These are phyloP conservation scores for Neonectria coccinea DNA, from an alignment of 2,329 filamentous ascomycete species.

Conservation along the genomic window DNA sequence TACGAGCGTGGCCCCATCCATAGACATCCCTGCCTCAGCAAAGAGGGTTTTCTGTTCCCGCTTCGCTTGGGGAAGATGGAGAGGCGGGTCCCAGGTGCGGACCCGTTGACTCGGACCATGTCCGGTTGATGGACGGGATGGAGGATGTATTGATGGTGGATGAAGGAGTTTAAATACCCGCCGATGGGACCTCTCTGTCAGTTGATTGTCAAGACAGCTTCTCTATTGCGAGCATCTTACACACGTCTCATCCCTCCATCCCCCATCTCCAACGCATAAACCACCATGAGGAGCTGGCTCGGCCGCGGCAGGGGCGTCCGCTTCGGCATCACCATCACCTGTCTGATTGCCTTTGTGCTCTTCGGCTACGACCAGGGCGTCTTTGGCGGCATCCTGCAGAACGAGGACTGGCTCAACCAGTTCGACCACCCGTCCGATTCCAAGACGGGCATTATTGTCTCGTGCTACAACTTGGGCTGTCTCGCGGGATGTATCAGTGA, in stretches of 20 bases:
- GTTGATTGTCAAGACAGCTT: neutral
- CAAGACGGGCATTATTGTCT: constrained; percentile 46
- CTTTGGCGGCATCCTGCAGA: constrained; percentile 60
- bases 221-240: neutral
- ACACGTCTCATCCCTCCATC: neutral
- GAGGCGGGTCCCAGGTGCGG: neutral
- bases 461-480: constrained; percentile 56
- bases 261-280: neutral
- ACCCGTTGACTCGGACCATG: neutral
- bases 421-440: constrained; percentile 45
- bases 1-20: constrained; percentile 16
- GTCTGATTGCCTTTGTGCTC: constrained; percentile 43
- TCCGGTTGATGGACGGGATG: neutral
- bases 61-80: neutral
- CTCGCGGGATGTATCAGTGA: constrained; percentile 54
- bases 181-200: neutral
- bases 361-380: constrained; percentile 63
- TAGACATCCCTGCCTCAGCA: neutral
- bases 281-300: constrained; percentile 40
- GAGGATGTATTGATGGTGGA: neutral
- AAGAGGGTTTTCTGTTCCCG: neutral
- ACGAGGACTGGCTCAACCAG: constrained; percentile 55
- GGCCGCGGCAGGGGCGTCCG: constrained; percentile 42
- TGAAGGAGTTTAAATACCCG: constrained; percentile 6
- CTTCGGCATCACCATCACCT: constrained; percentile 36